Evolutionary conservation across 805 yeast species (phyloP), one percentile per base, ranked within the genome.

Genomic region (Myxozyma melibiosi): DNA sequence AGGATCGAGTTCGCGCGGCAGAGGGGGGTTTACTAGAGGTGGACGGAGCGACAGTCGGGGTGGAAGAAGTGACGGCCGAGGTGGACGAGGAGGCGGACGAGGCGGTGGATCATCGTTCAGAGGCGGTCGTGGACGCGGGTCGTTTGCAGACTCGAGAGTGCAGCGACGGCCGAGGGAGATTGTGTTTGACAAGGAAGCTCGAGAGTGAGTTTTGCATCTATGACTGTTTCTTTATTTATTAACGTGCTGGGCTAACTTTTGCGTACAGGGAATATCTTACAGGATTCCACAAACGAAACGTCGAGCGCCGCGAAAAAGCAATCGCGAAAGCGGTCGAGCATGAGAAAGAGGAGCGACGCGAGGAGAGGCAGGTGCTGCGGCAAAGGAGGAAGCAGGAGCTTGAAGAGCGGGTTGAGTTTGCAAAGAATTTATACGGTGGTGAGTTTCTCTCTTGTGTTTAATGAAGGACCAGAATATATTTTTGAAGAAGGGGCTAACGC

Each of bases 251-350:
- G 35, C 51, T 44, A 42, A 37, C 28, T 25, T 13, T 30, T 40
- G 20, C 25, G 8, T 9, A 16, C 24, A 71, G 76, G 30, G 96
- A 92, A 59, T 92, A 84, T 71, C 75, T 92, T 64, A 92, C 97
- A 2, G 99, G 99, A 39, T 92, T 92, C 72, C 98, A 94, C 72
- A 92, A 92, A 74, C 81, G 99, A 68, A 92, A 92, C 70, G 70
- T 92, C 16, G 88, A 88, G 68, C 80, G 98, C 71, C 87, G 88
- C 73, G 91, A 90, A 74, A 84, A 85, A 63, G 98, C 97, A 0
- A 84, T 82, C 64, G 88, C 81, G 58, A 84, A 78, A 66, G 81
- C 81, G 49, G 84, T 85, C 65, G 96, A 91, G 69, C 88, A 85
- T 68, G 94, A 86, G 4, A 78, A 91, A 55, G 74, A 82, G 62